Evolutionary conservation across 164 flowering plant genomes (phyloP), one percentile per base, ranked within the genome.

Genomic region (Euptelea pleiosperma): DNA sequence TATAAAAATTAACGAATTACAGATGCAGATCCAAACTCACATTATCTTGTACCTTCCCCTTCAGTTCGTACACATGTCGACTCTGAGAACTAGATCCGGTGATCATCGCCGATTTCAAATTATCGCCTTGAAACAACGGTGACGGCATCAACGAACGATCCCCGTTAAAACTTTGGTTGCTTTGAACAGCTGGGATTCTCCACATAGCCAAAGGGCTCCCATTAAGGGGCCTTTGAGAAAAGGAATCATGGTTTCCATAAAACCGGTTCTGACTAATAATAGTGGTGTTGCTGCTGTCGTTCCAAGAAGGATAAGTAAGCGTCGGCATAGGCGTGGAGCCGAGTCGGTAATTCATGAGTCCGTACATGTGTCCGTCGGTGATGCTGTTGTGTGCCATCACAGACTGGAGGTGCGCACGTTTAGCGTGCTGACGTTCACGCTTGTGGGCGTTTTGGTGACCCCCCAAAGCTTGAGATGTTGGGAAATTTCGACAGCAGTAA

Each of bases 381-480:
- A 52, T 28, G 61, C 60, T 42, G 40, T 58, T 63, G 56, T 81
- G 79, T 3, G 75, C 73, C 82, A 82, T 74, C 54, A 89, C 79
- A 0, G 96, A 82, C 61, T 87, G 95, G 22, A 89, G 86, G 52
- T 83, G 90, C 9, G 81, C 89, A 1, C 96, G 80, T 43, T 89
- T 89, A 2, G 91, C 96, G 58, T 85, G 86, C 57, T 89, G 98
- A 9, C 96, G 77, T 62, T 92, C 96, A 24, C 95, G 69, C 68
- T 87, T 89, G 71, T 92, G 98, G 0, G 98, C 98, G 75, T 92
- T 92, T 55, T 92, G 98, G 69, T 92, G 98, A 35, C 98, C 96
- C 4, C 96, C 98, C 19, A 92, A 59, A 16, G 96, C 98, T 64
- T 92, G 98, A 0, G 98, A 89, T 1, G 96, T 92, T 0, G 96